A percentile compares a stretch with the other conserved stretches of the same genome.
Evolutionary conservation across 306 rosid species (phyloP).

Genomic region (Potentilla sterilis): DNA sequence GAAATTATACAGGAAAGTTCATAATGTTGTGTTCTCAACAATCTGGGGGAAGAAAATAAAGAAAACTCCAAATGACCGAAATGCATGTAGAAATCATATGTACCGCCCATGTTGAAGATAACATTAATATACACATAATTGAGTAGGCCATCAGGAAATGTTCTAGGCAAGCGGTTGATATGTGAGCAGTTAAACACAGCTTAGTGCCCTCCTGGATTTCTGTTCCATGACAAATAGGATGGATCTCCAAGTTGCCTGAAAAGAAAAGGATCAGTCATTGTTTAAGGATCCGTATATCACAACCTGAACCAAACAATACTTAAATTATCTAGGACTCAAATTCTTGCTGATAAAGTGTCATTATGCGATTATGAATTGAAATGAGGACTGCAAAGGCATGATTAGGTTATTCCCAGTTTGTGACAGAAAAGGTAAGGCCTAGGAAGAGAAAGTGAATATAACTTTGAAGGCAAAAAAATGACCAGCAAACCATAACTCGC

Average conservation of each 20-base stretch:
- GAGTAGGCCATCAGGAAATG: slow-evolving; percentile 19
- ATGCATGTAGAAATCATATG: slow-evolving; percentile 8
- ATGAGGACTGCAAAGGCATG: not conserved
- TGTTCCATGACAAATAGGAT: slow-evolving; percentile 80
- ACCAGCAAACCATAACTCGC: not conserved
- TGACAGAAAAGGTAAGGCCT: not conserved
- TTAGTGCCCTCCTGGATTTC: slow-evolving; percentile 72
- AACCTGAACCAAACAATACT: not conserved
- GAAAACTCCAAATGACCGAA: slow-evolving; percentile 14
- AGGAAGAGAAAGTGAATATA: too few species aligned
- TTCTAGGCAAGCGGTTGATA: slow-evolving; percentile 7
- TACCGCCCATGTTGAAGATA: slow-evolving; percentile 10
- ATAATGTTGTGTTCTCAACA: slow-evolving; percentile 11
- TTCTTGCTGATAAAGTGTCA: not conserved
- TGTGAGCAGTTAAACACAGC: slow-evolving; percentile 11
- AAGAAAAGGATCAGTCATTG: not conserved
- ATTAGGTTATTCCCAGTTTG: not conserved
- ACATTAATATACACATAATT: slow-evolving; percentile 43
- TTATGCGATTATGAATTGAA: not conserved
- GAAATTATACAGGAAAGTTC: slow-evolving; percentile 33
- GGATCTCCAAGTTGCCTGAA: slow-evolving; percentile 95
- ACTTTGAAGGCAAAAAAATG: not conserved
- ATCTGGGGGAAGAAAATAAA: not conserved
- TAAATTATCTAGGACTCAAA: not conserved
- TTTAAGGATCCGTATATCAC: not conserved